phyloP scores from a whole-genome alignment of 2,329 filamentous ascomycete genomes.

The Colletotrichum sp. region DNA sequence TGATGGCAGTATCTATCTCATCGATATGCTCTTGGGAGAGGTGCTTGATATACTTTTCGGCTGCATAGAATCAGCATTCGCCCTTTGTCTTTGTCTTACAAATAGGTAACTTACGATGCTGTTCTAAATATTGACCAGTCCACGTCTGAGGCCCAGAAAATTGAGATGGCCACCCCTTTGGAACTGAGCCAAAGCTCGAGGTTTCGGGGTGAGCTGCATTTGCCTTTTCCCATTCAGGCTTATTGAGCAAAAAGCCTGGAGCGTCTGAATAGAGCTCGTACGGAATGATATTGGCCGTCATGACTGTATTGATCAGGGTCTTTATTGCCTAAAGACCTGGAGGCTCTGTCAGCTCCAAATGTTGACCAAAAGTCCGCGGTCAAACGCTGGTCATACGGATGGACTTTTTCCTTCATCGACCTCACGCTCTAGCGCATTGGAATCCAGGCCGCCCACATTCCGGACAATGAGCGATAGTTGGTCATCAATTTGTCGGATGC shows the following conservation, averaged over 20 bases:
- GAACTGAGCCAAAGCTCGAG: not conserved
- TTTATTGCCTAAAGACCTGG: not conserved
- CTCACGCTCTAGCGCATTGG: not conserved
- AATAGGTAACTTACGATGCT: not conserved
- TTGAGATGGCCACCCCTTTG: not conserved
- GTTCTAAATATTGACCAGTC: not conserved
- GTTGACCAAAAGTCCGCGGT: not conserved
- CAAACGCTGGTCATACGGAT: not conserved
- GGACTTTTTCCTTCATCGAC: not conserved
- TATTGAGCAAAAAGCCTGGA: not conserved
- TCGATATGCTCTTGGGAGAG: not conserved
- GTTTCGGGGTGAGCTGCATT: not conserved
- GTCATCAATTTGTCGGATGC: not conserved
- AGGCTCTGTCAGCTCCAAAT: not conserved
- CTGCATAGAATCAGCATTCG: not conserved
- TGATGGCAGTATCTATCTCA: not conserved
- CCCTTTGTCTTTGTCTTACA: accelerated
- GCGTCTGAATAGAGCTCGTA: not conserved
- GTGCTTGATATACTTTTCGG: not conserved
- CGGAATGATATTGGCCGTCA: not conserved
- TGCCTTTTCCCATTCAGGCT: not conserved
- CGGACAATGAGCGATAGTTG: not conserved
- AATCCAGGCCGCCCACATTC: not conserved
- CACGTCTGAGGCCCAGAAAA: not conserved
- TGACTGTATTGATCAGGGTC: not conserved